Base-by-base conservation (phyloP, 306 rosid species). In the Glycine tomentella region DNA sequence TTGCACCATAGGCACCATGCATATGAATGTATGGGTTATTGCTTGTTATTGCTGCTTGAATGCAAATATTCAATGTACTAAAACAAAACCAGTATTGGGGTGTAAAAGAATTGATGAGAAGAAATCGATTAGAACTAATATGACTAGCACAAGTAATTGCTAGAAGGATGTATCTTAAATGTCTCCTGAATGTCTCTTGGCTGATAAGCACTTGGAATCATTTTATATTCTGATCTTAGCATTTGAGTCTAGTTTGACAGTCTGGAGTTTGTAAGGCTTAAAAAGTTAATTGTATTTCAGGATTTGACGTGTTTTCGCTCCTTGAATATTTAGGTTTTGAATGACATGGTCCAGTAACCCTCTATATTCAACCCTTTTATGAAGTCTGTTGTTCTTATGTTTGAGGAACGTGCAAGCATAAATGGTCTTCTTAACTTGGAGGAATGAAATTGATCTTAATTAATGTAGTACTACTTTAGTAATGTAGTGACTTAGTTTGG, bases 211-310 rank as follows among this genome's bases (percentile, higher is more conserved):
- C 44, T 31, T 31, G 25, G 34, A 38, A 49, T 73, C 8, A 34
- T 46, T 76, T 15, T 40, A 59, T 48, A 36, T 36, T 57, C 20
- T 59, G 73, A 61, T 59, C 15, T 50, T 40, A 12, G 20, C 17
- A 51, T 15, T 25, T n/a, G 0, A 50, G 75, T 73, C 59, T 31
- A 42, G 40, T 62, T 71, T 71, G 44, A 71, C 66, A 16, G 3
- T 2, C 31, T 69, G 81, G 62, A 81, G 62, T 72, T 36, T 38
- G 10, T 34, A 75, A 81, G 72, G 53, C 71, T 67, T 56, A 45
- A 75, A 44, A 52, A 44, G 15, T 57, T 34, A 11, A 25, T 38
- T 15, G 10, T 31, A 12, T 31, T 44, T 53, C 25, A 67, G n/a
- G 53, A 77, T 71, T 59, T 69, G 31, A 44, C 44, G 20, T 70